phyloP scores from a whole-genome alignment of 345 rosid species.

The Euphorbia lathyris region DNA sequence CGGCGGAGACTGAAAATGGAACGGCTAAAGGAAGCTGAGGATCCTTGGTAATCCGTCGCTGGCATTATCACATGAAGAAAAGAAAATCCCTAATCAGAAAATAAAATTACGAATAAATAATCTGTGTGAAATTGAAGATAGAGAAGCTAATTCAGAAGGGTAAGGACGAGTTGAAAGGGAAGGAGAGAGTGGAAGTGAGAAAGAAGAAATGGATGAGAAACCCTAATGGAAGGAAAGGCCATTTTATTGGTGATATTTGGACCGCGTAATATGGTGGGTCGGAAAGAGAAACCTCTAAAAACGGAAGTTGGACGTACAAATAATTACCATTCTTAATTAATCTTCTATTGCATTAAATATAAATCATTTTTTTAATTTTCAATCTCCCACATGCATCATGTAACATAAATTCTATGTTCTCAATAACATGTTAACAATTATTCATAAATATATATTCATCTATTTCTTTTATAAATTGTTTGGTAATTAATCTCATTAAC shows the following conservation, averaged over 20 bases:
- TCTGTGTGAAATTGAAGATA: not conserved
- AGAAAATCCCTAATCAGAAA: not conserved
- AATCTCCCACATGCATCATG: no score
- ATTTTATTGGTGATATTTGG: not conserved
- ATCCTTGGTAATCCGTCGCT: slow-evolving; percentile 29
- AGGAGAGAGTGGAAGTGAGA: not conserved
- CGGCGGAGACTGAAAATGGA: slow-evolving; percentile 40
- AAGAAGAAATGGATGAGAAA: slow-evolving; percentile 7
- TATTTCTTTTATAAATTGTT: no score
- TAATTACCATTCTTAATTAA: not conserved
- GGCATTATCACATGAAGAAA: slow-evolving; percentile 20
- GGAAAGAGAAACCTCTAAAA: slow-evolving; percentile 1
- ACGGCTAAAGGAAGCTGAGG: slow-evolving; percentile 33
- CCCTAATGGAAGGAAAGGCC: slow-evolving; percentile 5
- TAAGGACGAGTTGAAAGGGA: not conserved
- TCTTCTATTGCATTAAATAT: not conserved
- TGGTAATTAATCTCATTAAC: no score
- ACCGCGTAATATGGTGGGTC: slow-evolving; percentile 21
- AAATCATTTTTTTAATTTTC: not conserved
- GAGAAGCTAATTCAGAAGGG: not conserved
- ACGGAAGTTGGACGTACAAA: not conserved
- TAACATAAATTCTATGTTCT: no score
- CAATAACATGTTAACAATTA: no score
- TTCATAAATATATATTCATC: no score
- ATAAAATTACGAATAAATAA: no score